Percentiles rank a stretch among this genome's conserved stretches.
Evolutionary conservation across 805 yeast species (phyloP).

Genomic region (Candida maltosa): DNA sequence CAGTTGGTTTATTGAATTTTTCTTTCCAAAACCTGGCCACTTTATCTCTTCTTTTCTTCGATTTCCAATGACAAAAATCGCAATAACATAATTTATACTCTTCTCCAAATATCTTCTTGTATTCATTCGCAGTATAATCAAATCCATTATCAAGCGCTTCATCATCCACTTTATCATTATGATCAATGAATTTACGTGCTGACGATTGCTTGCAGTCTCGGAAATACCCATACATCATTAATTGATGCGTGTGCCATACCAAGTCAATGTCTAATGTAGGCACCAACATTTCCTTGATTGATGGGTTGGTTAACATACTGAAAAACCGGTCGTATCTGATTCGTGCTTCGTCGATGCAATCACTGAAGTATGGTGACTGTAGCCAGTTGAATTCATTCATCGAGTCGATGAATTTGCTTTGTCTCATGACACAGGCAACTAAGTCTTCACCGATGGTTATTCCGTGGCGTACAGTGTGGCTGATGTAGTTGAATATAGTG

Average conservation of each 20-base stretch:
- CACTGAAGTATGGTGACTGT: conserved; percentile 11
- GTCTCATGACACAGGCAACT: conserved; percentile 21
- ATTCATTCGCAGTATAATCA: conserved; percentile 15
- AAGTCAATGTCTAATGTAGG: conserved; percentile 27
- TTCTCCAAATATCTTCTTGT: conserved; percentile 11
- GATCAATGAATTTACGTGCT: conserved; percentile 13
- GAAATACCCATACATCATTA: conserved; percentile 14
- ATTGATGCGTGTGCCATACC: conserved; percentile 26
- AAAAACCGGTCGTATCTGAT: conserved; percentile 18
- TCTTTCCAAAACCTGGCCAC: too few species aligned
- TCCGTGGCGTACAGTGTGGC: conserved; percentile 3
- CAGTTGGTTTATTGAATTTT: too few species aligned
- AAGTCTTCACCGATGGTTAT: conserved; percentile 16
- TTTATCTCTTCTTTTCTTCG: too few species aligned
- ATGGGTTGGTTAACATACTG: conserved; percentile 3
- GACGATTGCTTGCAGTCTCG: conserved; percentile 5
- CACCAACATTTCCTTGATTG: conserved; percentile 8
- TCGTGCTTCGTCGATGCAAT: conserved; percentile 13
- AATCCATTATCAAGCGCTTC: conserved; percentile 14
- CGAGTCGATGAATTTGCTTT: conserved; percentile 16
- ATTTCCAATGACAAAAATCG: conserved; percentile 14
- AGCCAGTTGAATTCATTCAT: conserved; percentile 19
- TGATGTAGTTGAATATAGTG: conserved; percentile 12
- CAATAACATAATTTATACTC: conserved; percentile 20
- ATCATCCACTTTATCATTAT: conserved; percentile 23